phyloP scores from a whole-genome alignment of 306 rosid species.

The Parietaria judaica region DNA sequence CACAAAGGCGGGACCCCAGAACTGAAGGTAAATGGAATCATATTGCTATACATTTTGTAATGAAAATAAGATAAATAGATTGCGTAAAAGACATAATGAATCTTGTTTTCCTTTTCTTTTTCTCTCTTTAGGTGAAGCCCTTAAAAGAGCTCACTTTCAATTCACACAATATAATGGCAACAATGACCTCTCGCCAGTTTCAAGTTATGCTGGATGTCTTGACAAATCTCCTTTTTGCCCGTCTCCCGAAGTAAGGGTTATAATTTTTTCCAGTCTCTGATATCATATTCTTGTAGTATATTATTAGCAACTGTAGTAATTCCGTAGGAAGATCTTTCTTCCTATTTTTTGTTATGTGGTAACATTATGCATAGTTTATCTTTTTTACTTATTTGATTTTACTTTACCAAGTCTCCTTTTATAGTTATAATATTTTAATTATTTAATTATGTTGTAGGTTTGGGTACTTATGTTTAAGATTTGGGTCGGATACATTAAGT shows the following conservation, averaged over 20 bases:
- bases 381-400: too few relatives aligned
- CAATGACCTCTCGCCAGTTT: conserved; percentile 99
- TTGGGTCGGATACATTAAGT: too few relatives aligned
- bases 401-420: too few relatives aligned
- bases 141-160: conserved; percentile 83
- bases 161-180: conserved; percentile 80
- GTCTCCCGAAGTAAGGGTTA: conserved; percentile 75
- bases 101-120: background rate
- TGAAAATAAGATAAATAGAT: too few relatives aligned
- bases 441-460: too few relatives aligned
- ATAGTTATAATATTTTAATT: too few relatives aligned
- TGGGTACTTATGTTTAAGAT: too few relatives aligned
- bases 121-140: conserved; percentile 72
- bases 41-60: background rate
- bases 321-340: too few relatives aligned
- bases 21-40: conserved; percentile 42
- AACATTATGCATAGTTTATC: too few relatives aligned
- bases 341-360: too few relatives aligned
- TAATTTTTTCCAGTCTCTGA: conserved; percentile 11
- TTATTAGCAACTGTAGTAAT: too few relatives aligned
- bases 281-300: background rate
- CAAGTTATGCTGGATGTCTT: conserved; percentile 93
- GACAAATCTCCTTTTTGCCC: conserved; percentile 91
- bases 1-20: conserved; percentile 98
- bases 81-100: background rate